A percentile compares a stretch with the other conserved stretches of the same genome.
These are phyloP conservation scores for Maudiozyma bulderi DNA, from an alignment of 805 yeast species.

Conservation along the genomic window DNA sequence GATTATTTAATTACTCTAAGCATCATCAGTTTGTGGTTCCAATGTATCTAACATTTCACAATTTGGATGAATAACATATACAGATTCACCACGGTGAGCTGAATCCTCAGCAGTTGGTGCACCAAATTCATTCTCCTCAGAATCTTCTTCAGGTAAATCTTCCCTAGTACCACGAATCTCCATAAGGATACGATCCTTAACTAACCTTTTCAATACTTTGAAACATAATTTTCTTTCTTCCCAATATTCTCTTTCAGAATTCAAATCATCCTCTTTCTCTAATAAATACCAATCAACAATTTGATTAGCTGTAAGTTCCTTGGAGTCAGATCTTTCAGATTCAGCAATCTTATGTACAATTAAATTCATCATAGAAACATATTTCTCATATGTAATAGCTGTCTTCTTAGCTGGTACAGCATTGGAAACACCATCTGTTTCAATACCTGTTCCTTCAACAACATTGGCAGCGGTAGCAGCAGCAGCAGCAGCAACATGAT, in stretches of 20 bases:
- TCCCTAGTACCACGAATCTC: slow-evolving; percentile 42
- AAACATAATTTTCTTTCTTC: slow-evolving; percentile 59
- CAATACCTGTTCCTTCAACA: not conserved
- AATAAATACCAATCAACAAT: slow-evolving; percentile 75
- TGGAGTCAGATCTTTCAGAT: slow-evolving; percentile 40
- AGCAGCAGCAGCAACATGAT: slow-evolving; percentile 7
- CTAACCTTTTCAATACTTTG: slow-evolving; percentile 76
- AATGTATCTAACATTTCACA: slow-evolving; percentile 57
- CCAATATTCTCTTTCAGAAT: slow-evolving; percentile 61
- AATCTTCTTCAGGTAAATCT: slow-evolving; percentile 32
- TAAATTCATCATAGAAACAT: slow-evolving; percentile 72
- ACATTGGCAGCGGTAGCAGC: slow-evolving; percentile 6
- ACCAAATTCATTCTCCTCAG: slow-evolving; percentile 24
- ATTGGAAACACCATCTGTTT: not conserved
- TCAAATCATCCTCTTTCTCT: slow-evolving; percentile 60
- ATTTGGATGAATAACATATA: slow-evolving; percentile 67
- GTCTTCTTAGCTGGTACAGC: slow-evolving; percentile 27
- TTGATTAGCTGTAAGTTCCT: slow-evolving; percentile 58
- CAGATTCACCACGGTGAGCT: slow-evolving; percentile 27
- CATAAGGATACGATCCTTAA: slow-evolving; percentile 77
- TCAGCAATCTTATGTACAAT: slow-evolving; percentile 59
- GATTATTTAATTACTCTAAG: too few species aligned
- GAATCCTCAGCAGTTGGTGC: slow-evolving; percentile 17
- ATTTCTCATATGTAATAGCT: slow-evolving; percentile 75
- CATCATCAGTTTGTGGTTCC: slow-evolving; percentile 7